Evolutionary conservation across 176 grass and related monocot species (phyloP).

Genomic region (Ananas comosus): DNA sequence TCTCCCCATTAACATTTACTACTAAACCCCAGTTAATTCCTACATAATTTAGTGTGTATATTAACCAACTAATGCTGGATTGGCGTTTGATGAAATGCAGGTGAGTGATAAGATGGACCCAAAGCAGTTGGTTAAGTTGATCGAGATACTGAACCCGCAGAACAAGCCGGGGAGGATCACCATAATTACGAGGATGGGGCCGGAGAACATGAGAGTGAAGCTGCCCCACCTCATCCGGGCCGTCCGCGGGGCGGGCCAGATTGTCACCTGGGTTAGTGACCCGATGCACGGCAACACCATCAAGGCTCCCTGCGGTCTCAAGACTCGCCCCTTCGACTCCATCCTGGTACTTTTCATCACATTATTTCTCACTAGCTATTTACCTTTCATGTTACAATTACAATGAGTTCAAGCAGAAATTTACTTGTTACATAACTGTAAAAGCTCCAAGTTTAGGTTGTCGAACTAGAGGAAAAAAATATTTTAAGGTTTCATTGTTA

Average conservation of each 20-base stretch:
- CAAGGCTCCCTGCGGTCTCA: constrained; percentile 88
- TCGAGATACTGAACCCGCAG: constrained; percentile 85
- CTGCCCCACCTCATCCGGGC: constrained; percentile 88
- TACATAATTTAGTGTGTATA: background rate
- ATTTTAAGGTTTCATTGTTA: background rate
- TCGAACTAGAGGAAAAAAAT: background rate
- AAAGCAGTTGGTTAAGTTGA: constrained; percentile 78
- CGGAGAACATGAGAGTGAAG: constrained; percentile 98
- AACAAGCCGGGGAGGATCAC: constrained; percentile 97
- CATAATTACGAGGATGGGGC: constrained; percentile 94
- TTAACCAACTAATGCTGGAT: constrained; percentile 10
- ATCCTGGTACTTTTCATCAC: constrained; percentile 47
- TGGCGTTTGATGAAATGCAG: constrained; percentile 37
- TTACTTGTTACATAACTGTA: too few species aligned
- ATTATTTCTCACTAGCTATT: constrained; percentile 7
- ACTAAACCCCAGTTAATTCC: background rate
- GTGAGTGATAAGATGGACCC: constrained; percentile 99
- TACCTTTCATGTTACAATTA: background rate
- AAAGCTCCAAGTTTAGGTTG: background rate
- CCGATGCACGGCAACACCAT: constrained; percentile 99
- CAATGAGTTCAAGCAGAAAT: too few species aligned
- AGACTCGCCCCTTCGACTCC: constrained; percentile 83
- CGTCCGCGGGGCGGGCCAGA: constrained; percentile 63
- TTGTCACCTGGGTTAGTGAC: constrained; percentile 91
- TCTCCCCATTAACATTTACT: background rate